phyloP scores from a whole-genome alignment of 768 basidiomycete species.

The Hirschioporus abietinus region DNA sequence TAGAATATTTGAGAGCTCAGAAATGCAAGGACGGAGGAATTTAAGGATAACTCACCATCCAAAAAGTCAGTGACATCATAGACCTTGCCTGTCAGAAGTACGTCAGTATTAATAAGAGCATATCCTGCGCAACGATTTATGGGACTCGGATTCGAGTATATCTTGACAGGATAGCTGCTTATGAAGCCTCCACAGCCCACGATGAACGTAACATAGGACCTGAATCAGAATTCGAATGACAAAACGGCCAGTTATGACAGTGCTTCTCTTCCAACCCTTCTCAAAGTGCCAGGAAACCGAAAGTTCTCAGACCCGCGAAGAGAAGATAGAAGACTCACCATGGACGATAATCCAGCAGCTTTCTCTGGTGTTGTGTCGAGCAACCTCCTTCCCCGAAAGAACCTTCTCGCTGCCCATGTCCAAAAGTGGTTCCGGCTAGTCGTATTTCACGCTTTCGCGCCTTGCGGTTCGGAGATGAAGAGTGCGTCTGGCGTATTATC shows the following conservation, averaged over 20 bases:
- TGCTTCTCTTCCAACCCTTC: not conserved
- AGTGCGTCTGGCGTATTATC: not conserved
- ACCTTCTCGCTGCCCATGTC: slow-evolving; percentile 4
- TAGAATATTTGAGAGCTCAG: not conserved
- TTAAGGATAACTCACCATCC: slow-evolving; percentile 40
- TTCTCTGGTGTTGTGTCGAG: slow-evolving; percentile 50
- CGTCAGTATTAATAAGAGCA: not conserved
- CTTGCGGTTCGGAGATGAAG: not conserved
- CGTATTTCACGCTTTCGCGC: not conserved
- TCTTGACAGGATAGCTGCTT: not conserved
- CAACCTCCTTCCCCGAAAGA: slow-evolving; percentile 46
- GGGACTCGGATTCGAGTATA: not conserved
- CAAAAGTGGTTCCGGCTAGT: not conserved
- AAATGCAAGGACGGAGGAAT: slow-evolving; percentile 1
- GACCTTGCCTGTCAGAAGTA: slow-evolving; percentile 45
- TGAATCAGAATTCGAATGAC: not conserved
- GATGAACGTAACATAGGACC: not conserved
- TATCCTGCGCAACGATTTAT: not conserved
- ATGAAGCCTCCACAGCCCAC: not conserved
- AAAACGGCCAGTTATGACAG: not conserved
- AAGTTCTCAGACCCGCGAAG: no score
- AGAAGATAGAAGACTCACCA: slow-evolving; percentile 34
- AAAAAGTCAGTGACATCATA: slow-evolving; percentile 80
- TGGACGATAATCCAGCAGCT: slow-evolving; percentile 85
- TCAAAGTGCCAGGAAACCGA: no score